A percentile compares a stretch with the other conserved stretches of the same genome.
Conservation (phyloP, 2,329 filamentous ascomycete genomes). For the Phaeomoniella chlamydospora region DNA sequence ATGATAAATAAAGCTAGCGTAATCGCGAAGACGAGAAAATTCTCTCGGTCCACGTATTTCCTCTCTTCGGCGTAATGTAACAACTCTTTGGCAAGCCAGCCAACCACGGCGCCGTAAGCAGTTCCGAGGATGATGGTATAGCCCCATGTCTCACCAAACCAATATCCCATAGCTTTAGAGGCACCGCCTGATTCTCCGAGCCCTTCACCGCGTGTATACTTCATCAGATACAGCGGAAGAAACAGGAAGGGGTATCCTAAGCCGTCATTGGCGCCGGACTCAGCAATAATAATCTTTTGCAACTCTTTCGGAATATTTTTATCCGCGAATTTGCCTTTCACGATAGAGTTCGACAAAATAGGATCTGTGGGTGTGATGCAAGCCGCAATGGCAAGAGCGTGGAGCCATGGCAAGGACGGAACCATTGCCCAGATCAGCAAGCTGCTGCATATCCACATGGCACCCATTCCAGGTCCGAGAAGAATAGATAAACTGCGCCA, state of each 20-base stretch:
- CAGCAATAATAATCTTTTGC: constrained; percentile 66
- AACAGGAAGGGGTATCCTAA: constrained; percentile 82
- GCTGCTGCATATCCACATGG: constrained; percentile 77
- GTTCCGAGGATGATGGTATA: constrained; percentile 72
- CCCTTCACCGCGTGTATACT: constrained; percentile 47
- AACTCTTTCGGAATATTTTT: constrained; percentile 72
- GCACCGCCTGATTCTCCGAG: constrained; percentile 42
- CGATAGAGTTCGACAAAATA: constrained; percentile 73
- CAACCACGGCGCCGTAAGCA: constrained; percentile 60
- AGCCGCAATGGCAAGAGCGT: constrained; percentile 65
- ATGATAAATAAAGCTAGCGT: constrained; percentile 74
- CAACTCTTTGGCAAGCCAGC: constrained; percentile 68
- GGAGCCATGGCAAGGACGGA: constrained; percentile 56
- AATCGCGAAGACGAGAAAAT: constrained; percentile 76
- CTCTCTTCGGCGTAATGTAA: constrained; percentile 73
- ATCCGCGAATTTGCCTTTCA: constrained; percentile 87
- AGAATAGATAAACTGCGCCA: constrained; percentile 63
- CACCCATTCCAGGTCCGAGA: constrained; percentile 69
- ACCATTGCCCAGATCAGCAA: constrained; percentile 65
- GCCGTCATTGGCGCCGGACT: constrained; percentile 82
- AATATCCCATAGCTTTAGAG: constrained; percentile 55
- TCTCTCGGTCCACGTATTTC: constrained; percentile 73
- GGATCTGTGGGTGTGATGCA: constrained; percentile 91
- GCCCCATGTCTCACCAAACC: constrained; percentile 75
- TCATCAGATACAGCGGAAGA: constrained; percentile 68